Conservation (phyloP, 2,329 filamentous ascomycete species). For the Trichoderma asperellum region DNA sequence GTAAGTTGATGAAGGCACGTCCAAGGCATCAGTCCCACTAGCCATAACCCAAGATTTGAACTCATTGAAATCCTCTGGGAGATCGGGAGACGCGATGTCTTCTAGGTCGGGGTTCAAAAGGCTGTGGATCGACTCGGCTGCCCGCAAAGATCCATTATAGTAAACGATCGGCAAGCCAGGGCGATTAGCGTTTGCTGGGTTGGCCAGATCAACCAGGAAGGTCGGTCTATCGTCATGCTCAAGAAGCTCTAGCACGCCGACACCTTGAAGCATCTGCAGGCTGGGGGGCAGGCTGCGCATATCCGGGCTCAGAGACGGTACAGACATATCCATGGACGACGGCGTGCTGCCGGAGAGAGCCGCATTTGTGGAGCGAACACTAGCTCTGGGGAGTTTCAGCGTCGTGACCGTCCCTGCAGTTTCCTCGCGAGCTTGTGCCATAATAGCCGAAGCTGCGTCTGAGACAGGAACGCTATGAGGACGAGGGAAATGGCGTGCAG, state of each 20-base stretch:
- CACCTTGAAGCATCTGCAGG: constrained; percentile 61
- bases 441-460: constrained; percentile 52
- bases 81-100: constrained; percentile 39
- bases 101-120: constrained; percentile 57
- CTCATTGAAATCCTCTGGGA: constrained; percentile 54
- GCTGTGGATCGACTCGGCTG: constrained; percentile 58
- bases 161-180: constrained; percentile 66
- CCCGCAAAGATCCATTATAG: constrained; percentile 68
- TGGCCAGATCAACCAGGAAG: constrained; percentile 71
- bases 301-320: constrained; percentile 58
- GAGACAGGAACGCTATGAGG: constrained; percentile 45
- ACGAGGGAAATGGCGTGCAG: constrained; percentile 43
- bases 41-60: constrained; percentile 73
- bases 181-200: constrained; percentile 57
- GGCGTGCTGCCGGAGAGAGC: constrained; percentile 55
- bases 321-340: constrained; percentile 58
- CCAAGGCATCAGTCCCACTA: constrained; percentile 55
- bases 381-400: constrained; percentile 59
- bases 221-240: constrained; percentile 78
- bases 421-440: constrained; percentile 52
- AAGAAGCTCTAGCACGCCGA: constrained; percentile 72
- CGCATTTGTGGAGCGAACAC: constrained; percentile 53
- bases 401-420: constrained; percentile 53
- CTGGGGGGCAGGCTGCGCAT: constrained; percentile 51
- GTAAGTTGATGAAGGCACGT: constrained; percentile 58